phyloP scores from a whole-genome alignment of 108 stramenopile genomes.

The Mediolabrus comicus region DNA sequence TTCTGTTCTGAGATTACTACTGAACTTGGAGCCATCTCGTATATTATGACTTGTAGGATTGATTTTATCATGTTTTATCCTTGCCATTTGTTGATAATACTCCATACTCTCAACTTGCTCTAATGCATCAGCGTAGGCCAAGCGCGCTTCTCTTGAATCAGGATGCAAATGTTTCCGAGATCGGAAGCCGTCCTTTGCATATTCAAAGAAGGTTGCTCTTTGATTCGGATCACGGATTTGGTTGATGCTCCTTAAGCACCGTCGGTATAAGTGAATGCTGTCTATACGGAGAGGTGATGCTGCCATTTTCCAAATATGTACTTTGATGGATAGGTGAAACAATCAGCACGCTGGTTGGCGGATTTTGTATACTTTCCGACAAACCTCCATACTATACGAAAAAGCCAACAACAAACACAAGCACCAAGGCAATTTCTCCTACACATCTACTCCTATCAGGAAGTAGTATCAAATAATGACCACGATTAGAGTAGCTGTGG shows the following conservation, averaged over 20 bases:
- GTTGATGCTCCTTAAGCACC: slow-evolving; percentile 34
- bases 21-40: not conserved
- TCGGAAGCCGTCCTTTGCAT: slow-evolving; percentile 44
- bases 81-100: slow-evolving; percentile 44
- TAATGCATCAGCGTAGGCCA: slow-evolving; percentile 38
- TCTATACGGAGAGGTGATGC: too few species aligned
- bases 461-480: not conserved
- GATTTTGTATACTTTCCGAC: too few species aligned
- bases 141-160: slow-evolving; percentile 26
- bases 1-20: not conserved
- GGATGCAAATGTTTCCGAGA: slow-evolving; percentile 8
- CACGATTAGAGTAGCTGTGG: slow-evolving; percentile 67
- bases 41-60: not conserved
- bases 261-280: not conserved
- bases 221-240: slow-evolving; percentile 39
- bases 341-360: too few species aligned
- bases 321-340: too few species aligned
- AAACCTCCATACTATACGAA: too few species aligned
- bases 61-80: not conserved
- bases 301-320: too few species aligned
- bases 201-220: slow-evolving; percentile 30
- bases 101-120: slow-evolving; percentile 58
- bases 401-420: too few species aligned
- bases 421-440: too few species aligned
- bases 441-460: too few species aligned